These are phyloP conservation scores for Neophaeococcomyces mojaviensis DNA, from an alignment of 2,329 filamentous ascomycete species.

Conservation along the genomic window DNA sequence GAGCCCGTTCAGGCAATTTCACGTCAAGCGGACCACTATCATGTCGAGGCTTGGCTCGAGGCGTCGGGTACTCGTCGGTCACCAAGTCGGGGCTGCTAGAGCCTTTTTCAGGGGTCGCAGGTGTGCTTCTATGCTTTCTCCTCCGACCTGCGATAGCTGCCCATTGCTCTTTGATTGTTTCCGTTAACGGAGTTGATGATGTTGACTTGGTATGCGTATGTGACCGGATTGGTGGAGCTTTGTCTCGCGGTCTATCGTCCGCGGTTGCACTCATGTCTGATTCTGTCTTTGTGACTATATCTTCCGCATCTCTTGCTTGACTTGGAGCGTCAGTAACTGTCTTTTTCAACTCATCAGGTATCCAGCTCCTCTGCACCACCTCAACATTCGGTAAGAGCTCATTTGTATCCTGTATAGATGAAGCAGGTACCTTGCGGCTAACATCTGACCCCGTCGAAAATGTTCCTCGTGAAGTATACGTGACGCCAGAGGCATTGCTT, in stretches of 20 bases:
- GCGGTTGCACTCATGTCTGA: background rate
- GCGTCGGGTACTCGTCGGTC: constrained; percentile 15
- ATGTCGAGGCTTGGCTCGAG: constrained; percentile 3
- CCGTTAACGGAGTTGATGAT: constrained; percentile 10
- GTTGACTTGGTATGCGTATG: constrained; percentile 6
- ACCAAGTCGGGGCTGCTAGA: constrained; percentile 10
- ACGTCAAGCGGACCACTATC: background rate
- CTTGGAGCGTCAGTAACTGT: background rate
- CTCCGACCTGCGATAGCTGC: constrained; percentile 3
- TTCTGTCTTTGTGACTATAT: background rate
- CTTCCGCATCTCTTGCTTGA: background rate
- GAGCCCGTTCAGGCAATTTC: constrained; percentile 24
- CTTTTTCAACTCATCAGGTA: too few relatives aligned
- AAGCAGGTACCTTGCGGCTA: too few relatives aligned
- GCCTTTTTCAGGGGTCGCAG: constrained; percentile 2
- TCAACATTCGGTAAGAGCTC: too few relatives aligned
- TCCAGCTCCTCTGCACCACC: too few relatives aligned
- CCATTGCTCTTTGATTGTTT: constrained; percentile 13
- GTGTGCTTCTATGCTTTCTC: constrained; percentile 4
- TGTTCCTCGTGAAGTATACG: background rate
- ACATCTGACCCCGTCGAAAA: too few relatives aligned
- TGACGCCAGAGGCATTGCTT: background rate
- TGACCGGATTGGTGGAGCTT: constrained; percentile 6
- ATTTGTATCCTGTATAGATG: too few relatives aligned
- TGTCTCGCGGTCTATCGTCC: background rate